phyloP scores from a whole-genome alignment of 495 filamentous ascomycete species.

The Glarea lozoyensis region DNA sequence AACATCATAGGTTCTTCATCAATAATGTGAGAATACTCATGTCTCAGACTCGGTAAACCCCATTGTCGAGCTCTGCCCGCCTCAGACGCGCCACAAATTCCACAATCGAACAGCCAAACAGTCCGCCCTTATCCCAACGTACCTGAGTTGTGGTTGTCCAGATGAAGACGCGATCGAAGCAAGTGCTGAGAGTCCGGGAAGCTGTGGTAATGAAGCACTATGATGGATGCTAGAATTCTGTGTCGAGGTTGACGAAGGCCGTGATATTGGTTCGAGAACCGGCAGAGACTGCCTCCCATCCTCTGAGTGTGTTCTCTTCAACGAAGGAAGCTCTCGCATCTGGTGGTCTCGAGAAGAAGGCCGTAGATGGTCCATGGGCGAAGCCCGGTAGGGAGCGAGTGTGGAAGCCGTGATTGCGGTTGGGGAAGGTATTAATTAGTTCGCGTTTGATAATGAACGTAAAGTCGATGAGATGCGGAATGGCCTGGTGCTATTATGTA shows the following conservation, averaged over 20 bases:
- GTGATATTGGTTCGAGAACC: slow-evolving; percentile 34
- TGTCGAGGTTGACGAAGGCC: slow-evolving; percentile 38
- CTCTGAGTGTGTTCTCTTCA: slow-evolving; percentile 28
- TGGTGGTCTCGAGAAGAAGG: slow-evolving; percentile 33
- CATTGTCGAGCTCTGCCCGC: no score
- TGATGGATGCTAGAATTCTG: slow-evolving; percentile 25
- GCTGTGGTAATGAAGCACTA: slow-evolving; percentile 33
- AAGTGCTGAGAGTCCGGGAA: slow-evolving; percentile 54
- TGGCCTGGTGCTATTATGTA: slow-evolving; percentile 5
- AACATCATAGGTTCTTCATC: no score
- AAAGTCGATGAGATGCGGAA: slow-evolving; percentile 1
- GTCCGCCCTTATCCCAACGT: slow-evolving; percentile 10
- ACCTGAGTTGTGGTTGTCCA: slow-evolving; percentile 59
- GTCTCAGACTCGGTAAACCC: no score
- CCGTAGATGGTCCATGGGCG: slow-evolving; percentile 48
- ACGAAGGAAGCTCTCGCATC: slow-evolving; percentile 27
- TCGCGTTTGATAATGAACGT: slow-evolving; percentile 16
- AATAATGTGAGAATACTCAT: no score
- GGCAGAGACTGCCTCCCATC: slow-evolving; percentile 32
- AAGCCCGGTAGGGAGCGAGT: slow-evolving; percentile 35
- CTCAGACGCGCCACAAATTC: neutral
- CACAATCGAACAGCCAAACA: neutral
- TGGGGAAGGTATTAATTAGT: slow-evolving; percentile 11
- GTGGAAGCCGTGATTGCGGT: slow-evolving; percentile 28
- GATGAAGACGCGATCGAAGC: slow-evolving; percentile 52